Evolutionary conservation across 495 filamentous ascomycete genomes (phyloP).

Genomic region (Hyaloscypha bicolor): DNA sequence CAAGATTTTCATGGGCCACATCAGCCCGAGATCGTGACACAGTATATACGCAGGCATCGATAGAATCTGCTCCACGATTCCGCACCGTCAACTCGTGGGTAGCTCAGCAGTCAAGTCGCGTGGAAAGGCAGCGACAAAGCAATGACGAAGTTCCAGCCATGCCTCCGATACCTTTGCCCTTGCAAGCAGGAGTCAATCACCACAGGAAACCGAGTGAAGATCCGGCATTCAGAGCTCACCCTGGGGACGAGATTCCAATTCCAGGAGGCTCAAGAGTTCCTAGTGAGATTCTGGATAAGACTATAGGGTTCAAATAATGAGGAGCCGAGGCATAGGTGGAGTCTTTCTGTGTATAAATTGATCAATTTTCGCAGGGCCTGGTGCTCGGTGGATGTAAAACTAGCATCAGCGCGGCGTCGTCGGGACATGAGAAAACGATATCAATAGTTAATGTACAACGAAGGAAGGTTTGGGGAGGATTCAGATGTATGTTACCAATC

Average conservation of each 20-base stretch:
- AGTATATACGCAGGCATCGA: constrained; percentile 42
- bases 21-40: constrained; percentile 32
- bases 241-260: constrained; percentile 28
- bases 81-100: constrained; percentile 63
- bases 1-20: constrained; percentile 30
- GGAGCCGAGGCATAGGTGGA: not conserved
- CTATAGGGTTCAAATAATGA: constrained; percentile 21
- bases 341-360: constrained; percentile 28
- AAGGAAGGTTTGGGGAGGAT: not conserved
- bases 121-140: constrained; percentile 23
- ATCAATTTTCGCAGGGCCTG: constrained; percentile 26
- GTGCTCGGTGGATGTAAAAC: constrained; percentile 24
- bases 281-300: constrained; percentile 31
- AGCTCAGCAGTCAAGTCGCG: constrained; percentile 48
- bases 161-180: constrained; percentile 19
- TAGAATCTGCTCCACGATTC: constrained; percentile 55
- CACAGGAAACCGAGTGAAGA: constrained; percentile 29
- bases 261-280: constrained; percentile 28
- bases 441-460: constrained; percentile 1
- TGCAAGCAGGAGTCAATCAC: constrained; percentile 19
- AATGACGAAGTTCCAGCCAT: constrained; percentile 24
- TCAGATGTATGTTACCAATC: not conserved
- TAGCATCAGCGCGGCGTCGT: not conserved
- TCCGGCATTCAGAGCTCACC: constrained; percentile 29
- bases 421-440: not conserved